Base-by-base conservation (phyloP, 1,284 basidiomycete genomes). In the Cryptococcus sp. region DNA sequence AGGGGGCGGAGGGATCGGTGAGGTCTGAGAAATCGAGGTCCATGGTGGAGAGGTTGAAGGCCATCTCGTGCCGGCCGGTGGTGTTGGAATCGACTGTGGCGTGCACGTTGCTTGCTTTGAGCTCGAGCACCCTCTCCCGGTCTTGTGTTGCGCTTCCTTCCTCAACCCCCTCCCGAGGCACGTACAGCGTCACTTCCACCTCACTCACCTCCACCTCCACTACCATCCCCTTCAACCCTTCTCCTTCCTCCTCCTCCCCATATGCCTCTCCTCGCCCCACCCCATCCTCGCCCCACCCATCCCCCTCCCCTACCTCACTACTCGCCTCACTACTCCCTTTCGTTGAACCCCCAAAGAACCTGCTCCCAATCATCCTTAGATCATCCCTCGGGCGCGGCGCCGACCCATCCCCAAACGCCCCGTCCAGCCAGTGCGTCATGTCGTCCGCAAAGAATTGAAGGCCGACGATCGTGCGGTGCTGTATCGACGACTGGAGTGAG, bases 391-490 rank as follows among this genome's bases (percentile, higher is more conserved):
- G 76, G 68, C 58, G 77, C 64, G 68, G 66, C 0, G 64, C 69
- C 55, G 63, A 68, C n/a, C 70, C 72, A 49, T 75, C 71, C 0
- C 69, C 66, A 52, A 76, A 73, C 0, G 74, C 69, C 0, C 69
- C 70, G 44, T 79, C 87, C 2, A 85, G 68, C 59, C 87, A 82
- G 68, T 89, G 89, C 5, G 85, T 80, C 21, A 87, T 73, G 69
- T 94, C 91, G 69, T 97, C 93, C 8, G 85, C 86, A 81, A 88
- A 89, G 65, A 87, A 86, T 71, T 94, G 91, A 16, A 96, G 71
- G 12, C 84, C 84, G 69, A 94, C 89, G 8, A 92, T 73, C 2
- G 79, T 63, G 6, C 77, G 67, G 57, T 73, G 71, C 4, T 83
- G 80, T 50, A 92, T 66, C 50, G 83, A 78, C 20, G 84, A 75